These are phyloP conservation scores for Catunica adiposa DNA, from an alignment of 2,329 filamentous ascomycete species.

Conservation along the genomic window DNA sequence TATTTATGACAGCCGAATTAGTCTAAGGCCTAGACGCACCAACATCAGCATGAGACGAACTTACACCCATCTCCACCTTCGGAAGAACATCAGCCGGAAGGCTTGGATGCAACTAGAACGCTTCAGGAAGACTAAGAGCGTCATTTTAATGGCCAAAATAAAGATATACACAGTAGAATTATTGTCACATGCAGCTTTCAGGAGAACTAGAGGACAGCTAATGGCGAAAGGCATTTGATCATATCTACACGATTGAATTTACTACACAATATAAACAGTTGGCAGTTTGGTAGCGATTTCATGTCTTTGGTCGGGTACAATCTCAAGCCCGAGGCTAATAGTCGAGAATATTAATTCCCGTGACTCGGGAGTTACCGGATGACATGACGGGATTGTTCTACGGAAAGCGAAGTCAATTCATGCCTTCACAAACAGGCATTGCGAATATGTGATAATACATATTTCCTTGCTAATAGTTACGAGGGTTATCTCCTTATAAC, in stretches of 20 bases:
- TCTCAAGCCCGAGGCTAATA: not conserved
- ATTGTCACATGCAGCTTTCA: too few relatives aligned
- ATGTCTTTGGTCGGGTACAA: not conserved
- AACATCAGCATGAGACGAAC: too few relatives aligned
- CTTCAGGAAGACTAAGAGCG: not conserved
- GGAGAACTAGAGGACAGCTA: too few relatives aligned
- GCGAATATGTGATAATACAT: too few relatives aligned
- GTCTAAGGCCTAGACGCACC: too few relatives aligned
- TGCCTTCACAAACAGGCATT: too few relatives aligned
- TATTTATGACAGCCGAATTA: too few relatives aligned
- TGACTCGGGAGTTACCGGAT: not conserved
- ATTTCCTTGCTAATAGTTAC: too few relatives aligned
- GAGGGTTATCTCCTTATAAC: too few relatives aligned
- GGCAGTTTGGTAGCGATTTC: not conserved
- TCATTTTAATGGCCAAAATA: not conserved
- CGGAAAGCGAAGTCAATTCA: not conserved
- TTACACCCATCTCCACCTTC: not conserved
- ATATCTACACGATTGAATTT: too few relatives aligned
- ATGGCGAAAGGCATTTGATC: too few relatives aligned
- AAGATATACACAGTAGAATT: not conserved
- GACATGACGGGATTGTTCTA: not conserved
- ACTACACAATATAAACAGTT: not conserved
- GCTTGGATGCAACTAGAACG: not conserved
- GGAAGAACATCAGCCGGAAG: not conserved
- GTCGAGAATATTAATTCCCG: not conserved